These are phyloP conservation scores for Helichrysum umbraculigerum DNA, from an alignment of 129 eudicot genomes.

Conservation along the genomic window DNA sequence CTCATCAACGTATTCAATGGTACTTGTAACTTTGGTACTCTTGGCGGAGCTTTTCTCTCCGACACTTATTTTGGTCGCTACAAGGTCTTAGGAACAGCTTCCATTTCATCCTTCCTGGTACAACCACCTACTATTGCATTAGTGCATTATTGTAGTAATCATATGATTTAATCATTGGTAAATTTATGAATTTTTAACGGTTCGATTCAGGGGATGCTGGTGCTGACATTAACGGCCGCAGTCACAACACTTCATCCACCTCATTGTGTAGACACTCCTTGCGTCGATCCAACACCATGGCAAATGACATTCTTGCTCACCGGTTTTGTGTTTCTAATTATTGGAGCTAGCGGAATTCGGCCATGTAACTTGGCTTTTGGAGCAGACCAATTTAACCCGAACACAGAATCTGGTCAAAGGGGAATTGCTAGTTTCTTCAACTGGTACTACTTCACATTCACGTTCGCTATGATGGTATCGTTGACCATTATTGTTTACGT, in stretches of 20 bases:
- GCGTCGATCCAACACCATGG: conserved; percentile 46
- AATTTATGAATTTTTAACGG: too few relatives aligned
- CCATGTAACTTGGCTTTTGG: conserved; percentile 63
- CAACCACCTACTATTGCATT: background rate
- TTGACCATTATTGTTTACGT: conserved; percentile 48
- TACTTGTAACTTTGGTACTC: conserved; percentile 51
- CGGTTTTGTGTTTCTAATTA: conserved; percentile 35
- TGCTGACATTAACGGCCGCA: conserved; percentile 53
- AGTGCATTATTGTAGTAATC: background rate
- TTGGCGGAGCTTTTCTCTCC: conserved; percentile 46
- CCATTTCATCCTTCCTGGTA: conserved; percentile 46
- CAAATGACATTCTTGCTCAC: conserved; percentile 43
- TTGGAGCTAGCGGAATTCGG: conserved; percentile 53
- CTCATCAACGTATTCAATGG: conserved; percentile 41
- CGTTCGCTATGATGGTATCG: conserved; percentile 54
- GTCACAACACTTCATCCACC: conserved; percentile 51
- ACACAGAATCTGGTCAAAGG: conserved; percentile 46
- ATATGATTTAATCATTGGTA: background rate
- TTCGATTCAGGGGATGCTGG: conserved; percentile 49
- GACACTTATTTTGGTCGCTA: conserved; percentile 58
- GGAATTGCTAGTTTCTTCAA: conserved; percentile 58
- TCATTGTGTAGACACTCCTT: conserved; percentile 33
- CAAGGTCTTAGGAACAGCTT: conserved; percentile 46
- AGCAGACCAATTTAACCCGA: conserved; percentile 54
- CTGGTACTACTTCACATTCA: conserved; percentile 60